Base-by-base conservation (phyloP, 257 asterid species). In the Scutellaria galericulata region DNA sequence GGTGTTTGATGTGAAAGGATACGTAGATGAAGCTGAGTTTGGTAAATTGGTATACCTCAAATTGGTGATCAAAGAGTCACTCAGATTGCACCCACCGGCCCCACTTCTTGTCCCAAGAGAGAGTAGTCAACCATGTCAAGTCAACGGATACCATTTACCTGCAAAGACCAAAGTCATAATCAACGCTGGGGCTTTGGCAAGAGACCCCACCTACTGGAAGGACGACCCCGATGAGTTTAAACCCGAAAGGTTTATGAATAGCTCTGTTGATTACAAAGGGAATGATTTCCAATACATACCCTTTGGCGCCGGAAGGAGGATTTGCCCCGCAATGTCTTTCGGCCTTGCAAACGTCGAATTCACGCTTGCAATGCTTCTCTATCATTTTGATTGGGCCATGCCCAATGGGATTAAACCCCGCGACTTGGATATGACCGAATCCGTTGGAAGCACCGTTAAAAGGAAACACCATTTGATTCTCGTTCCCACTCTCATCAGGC, bases 231-330 rank as follows among this genome's bases (percentile, higher is more conserved):
- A 68, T 7, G 62, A 4, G 7, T 78, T 78, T 56, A 40, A 24
- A 27, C 77, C 77, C 6, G 83, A 78, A 20, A 68, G 76, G 47
- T 78, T 74, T 47, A 11, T 18, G 3, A 51, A 63, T 2, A 46
- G 31, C n/a, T 14, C 14, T 2, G 15, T 63, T 31, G 83, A 74
- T 12, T 69, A 2, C 7, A 63, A 7, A 42, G 76, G 76, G 14
- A 62, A 47, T 2, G 39, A 69, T 40, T 62, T 78, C 2, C 70
- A 78, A 37, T 78, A 35, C 42, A 41, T 78, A 48, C 83, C 83
- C 0, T 78, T 78, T 18, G 79, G 83, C 1, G 73, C 73, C 7
- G 83, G 79, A 9, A 75, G 83, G 61, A 70, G 78, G 70, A 75
- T 75, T 7, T 65, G 78, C 40, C 80, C 78, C 0, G 83, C 80